Evolutionary conservation across 768 basidiomycete genomes (phyloP), one percentile per base, ranked within the genome.

Genomic region (Daedaleopsis nitida): DNA sequence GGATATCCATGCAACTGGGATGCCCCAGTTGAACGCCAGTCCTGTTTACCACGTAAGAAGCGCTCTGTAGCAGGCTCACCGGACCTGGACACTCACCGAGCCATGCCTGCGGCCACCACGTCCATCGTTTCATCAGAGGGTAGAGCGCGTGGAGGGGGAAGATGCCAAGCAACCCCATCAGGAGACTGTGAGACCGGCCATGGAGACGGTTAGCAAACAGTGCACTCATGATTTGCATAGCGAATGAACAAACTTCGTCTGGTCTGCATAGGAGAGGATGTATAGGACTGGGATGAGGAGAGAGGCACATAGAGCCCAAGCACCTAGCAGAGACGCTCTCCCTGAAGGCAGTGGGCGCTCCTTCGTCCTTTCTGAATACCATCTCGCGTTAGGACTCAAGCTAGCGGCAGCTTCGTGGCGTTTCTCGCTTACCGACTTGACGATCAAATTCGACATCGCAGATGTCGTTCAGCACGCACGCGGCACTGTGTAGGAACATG

Each of bases 51-150:
- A 34, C 5, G 17, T 11, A 17, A 39, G 27, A 19, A 55, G 42
- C 42, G 24, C 21, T 27, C 44, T 8, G 44, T 24, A 5, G 52
- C 16, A 5, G 10, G 37, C 21, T 43, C 19, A 35, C 27, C 24
- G 19, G 42, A 14, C 14, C 42, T 5, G 8, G 11, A 8, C 21
- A 47, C 14, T 10, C 32, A 67, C 84, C 84, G 1, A 86, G 78
- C 83, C 82, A 85, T 0, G 83, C 83, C 65, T 86, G 85, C 0
- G 85, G 85, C 84, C 84, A 86, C 62, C 84, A 72, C 0, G 84
- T 86, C 39, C 79, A 70, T 9, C 84, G 77, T 66, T 86, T 86
- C 55, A 85, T 72, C 9, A 86, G 74, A 13, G 85, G 85, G 68
- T 82, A 83, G n/a, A 68, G 42, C 5, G 63, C 62, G n/a, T 66